A percentile compares a stretch with the other conserved stretches of the same genome.
These are phyloP conservation scores for Vitis cinerea DNA, from an alignment of 164 flowering plant genomes.

Conservation along the genomic window DNA sequence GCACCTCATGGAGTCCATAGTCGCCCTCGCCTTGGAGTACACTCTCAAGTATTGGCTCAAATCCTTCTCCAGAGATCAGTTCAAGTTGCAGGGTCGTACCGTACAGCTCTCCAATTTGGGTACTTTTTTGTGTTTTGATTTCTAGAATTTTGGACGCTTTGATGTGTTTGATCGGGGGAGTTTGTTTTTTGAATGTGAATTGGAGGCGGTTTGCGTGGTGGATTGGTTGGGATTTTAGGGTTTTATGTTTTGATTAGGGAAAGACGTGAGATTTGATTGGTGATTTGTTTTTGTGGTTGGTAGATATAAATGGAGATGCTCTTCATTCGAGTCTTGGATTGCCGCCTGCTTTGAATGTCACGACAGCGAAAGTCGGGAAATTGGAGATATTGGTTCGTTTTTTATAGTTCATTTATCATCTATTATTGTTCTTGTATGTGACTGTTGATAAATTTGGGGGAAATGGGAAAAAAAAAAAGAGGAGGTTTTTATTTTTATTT, in stretches of 20 bases:
- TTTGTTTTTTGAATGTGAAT: background rate
- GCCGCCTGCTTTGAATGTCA: constrained; percentile 81
- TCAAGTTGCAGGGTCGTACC: constrained; percentile 84
- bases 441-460: background rate
- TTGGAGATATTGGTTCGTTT: constrained; percentile 75
- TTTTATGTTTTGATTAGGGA: background rate
- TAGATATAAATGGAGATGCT: constrained; percentile 94
- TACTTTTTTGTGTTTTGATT: constrained; percentile 4
- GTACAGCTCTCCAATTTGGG: constrained; percentile 93
- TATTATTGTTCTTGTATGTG: background rate
- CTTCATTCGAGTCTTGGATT: constrained; percentile 90
- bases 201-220: no score
- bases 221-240: no score
- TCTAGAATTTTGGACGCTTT: background rate
- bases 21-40: constrained; percentile 89
- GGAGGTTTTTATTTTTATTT: no score
- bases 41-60: constrained; percentile 97
- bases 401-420: background rate
- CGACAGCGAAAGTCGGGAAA: constrained; percentile 84
- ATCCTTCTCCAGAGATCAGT: constrained; percentile 94
- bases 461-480: no score
- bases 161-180: background rate
- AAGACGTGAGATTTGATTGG: background rate
- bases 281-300: constrained; percentile 6
- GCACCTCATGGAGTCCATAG: constrained; percentile 69